Evolutionary conservation across 768 basidiomycete genomes (phyloP), one percentile per base, ranked within the genome.

Genomic region (Lactarius indigo): DNA sequence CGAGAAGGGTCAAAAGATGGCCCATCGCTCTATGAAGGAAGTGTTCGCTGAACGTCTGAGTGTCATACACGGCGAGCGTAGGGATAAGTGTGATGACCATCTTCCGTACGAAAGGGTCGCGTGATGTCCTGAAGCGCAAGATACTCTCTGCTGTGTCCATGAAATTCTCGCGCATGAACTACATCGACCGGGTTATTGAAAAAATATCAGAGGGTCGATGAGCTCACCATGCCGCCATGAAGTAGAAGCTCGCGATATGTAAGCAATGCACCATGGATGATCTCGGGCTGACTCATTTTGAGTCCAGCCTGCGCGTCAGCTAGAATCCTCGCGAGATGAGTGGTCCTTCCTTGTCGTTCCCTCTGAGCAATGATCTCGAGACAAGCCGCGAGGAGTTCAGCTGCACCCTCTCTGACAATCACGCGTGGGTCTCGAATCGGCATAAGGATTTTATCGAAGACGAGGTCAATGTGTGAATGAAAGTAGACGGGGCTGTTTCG

Each of bases 51-150:
- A 99, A 99, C 1, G 90, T 92, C 74, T 92, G 88, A 1, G 92
- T 92, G 74, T 98, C 94, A 75, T 98, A 99, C 3, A 90, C 88
- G 28, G 96, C 96, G 68, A 98, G 85, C 5, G 92, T 92, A 1
- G 97, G 96, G 55, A 99, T 95, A 74, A 99, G 87, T 9, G 92
- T 91, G 73, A 98, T 95, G 66, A 98, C 96, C 80, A 94, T 94
- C 76, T 92, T 91, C 54, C 94, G 88, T 66, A 99, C 90, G 44
- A 94, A 85, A 23, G 85, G 79, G 72, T 99, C 97, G 69, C 93
- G 85, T 75, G 94, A 91, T 10, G 89, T 85, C 75, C 89, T 90
- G 81, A 96, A 97, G 42, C 87, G 85, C 33, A 98, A 81, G 57
- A 98, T 92, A 70, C 92, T 87, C 62, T 98, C 96, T 66, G 93